A percentile compares a stretch with the other conserved stretches of the same genome.
Conservation (phyloP, 1,139 yeast genomes). For the Protomyces lactucae-debilis region DNA sequence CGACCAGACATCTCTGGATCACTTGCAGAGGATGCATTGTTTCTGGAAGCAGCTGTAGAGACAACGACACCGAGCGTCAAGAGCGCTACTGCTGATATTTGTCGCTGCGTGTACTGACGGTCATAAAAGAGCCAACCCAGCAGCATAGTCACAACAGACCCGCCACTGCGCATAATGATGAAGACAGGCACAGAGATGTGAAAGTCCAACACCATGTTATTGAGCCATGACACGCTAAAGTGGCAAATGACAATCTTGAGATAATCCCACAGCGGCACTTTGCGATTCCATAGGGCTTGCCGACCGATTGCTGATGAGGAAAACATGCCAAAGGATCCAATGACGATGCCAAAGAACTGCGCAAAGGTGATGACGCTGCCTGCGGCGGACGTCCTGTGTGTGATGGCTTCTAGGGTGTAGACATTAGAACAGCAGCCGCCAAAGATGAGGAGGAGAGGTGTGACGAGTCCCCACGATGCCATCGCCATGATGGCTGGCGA, state of each 20-base stretch:
- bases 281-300: slow-evolving; percentile 38
- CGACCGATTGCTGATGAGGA: slow-evolving; percentile 37
- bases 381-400: slow-evolving; percentile 35
- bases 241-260: slow-evolving; percentile 49
- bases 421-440: slow-evolving; percentile 76
- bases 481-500: slow-evolving; percentile 35
- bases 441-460: slow-evolving; percentile 44
- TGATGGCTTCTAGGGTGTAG: slow-evolving; percentile 54
- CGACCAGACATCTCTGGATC: neutral
- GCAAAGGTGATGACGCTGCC: slow-evolving; percentile 51
- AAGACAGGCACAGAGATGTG: slow-evolving; percentile 63
- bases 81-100: slow-evolving; percentile 50
- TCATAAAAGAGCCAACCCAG: slow-evolving; percentile 48
- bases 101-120: slow-evolving; percentile 47
- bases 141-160: slow-evolving; percentile 58
- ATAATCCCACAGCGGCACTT: slow-evolving; percentile 51
- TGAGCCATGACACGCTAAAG: slow-evolving; percentile 51
- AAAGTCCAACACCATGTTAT: slow-evolving; percentile 56
- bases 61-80: slow-evolving; percentile 56
- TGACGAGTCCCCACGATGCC: slow-evolving; percentile 32
- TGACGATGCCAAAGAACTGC: slow-evolving; percentile 55
- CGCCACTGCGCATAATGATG: slow-evolving; percentile 61
- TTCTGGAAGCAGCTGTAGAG: slow-evolving; percentile 43
- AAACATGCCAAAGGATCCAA: slow-evolving; percentile 45
- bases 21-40: neutral